phyloP scores from a whole-genome alignment of 495 filamentous ascomycete genomes.

The Cercophora sp. region DNA sequence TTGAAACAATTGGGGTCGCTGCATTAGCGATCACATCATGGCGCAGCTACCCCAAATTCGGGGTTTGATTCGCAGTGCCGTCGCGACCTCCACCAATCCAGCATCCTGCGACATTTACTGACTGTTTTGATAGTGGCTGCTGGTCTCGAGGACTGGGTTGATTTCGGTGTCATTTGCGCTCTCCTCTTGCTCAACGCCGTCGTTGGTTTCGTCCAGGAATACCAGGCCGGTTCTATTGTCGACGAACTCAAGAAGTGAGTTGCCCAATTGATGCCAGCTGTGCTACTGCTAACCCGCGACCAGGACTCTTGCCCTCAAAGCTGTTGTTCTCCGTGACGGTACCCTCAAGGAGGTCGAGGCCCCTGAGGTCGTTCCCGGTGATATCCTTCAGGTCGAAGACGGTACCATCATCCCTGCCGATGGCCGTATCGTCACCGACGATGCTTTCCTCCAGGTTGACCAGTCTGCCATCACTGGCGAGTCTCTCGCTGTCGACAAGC shows the following conservation, averaged over 20 bases:
- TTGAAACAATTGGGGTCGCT: neutral
- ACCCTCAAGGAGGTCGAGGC: constrained; percentile 67
- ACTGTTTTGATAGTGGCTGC: constrained; percentile 47
- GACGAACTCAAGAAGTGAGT: constrained; percentile 74
- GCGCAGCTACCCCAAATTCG: neutral
- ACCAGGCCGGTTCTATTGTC: constrained; percentile 84
- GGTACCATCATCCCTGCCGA: constrained; percentile 90
- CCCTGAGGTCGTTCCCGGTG: constrained; percentile 79
- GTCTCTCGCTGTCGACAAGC: constrained; percentile 86
- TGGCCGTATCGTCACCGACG: constrained; percentile 74
- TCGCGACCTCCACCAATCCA: no score
- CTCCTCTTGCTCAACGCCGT: constrained; percentile 73
- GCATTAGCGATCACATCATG: neutral
- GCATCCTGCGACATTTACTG: constrained; percentile 10
- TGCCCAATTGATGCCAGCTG: neutral
- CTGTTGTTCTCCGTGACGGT: constrained; percentile 76
- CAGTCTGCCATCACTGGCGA: constrained; percentile 91
- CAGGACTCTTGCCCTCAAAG: constrained; percentile 75
- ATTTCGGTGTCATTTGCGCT: constrained; percentile 75
- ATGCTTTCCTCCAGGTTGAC: constrained; percentile 82
- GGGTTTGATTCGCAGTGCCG: no score
- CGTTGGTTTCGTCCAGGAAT: constrained; percentile 87
- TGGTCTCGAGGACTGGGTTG: constrained; percentile 76
- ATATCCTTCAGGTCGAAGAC: constrained; percentile 85
- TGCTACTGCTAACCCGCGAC: constrained; percentile 11